Base-by-base conservation (phyloP, 164 flowering plant genomes). In the Nymphaea thermarum region DNA sequence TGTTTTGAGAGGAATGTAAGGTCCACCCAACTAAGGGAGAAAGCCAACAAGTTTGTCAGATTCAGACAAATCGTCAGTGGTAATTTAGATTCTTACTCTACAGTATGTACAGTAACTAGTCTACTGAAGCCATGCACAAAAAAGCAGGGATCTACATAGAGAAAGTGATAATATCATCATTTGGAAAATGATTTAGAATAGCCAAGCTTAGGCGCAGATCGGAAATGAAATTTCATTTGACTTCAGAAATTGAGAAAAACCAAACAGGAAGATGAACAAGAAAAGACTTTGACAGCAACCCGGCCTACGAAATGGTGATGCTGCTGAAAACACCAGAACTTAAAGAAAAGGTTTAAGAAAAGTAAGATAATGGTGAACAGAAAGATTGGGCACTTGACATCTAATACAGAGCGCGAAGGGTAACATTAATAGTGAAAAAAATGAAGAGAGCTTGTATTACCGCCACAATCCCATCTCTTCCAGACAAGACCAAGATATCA, bases 401-500 rank as follows among this genome's bases (percentile, higher is more conserved):
- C 55, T 47, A 47, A 6, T 2, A 47, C 4, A 14, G 12, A 47
- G 7, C 11, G 4, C 0, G 2, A 45, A 45, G 53, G 36, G 36
- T 25, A 25, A 25, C 36, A 25, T 25, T 25, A 25, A 25, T 25
- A 25, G 36, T 8, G 57, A 51, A 15, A 51, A 51, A 51, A 51
- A 51, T 51, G 57, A 51, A 15, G 3, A 8, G 14, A 51, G 8
- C 7, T 10, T 62, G 42, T 17, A 16, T 62, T 81, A 94, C 97
- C 77, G 95, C 42, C 72, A 79, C 96, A 76, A 94, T 85, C 78
- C 93, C 98, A 67, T 94, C 98, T 82, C 98, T 85, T n/a, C 81
- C 98, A 66, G 98, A 91, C 70, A 94, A 69, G 0, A 89, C 96
- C 72, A 94, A 88, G 78, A 94, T 90, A 80, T 94, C 98, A 2